These are phyloP conservation scores for Quercus phellos DNA, from an alignment of 331 rosid genomes.

Conservation along the genomic window DNA sequence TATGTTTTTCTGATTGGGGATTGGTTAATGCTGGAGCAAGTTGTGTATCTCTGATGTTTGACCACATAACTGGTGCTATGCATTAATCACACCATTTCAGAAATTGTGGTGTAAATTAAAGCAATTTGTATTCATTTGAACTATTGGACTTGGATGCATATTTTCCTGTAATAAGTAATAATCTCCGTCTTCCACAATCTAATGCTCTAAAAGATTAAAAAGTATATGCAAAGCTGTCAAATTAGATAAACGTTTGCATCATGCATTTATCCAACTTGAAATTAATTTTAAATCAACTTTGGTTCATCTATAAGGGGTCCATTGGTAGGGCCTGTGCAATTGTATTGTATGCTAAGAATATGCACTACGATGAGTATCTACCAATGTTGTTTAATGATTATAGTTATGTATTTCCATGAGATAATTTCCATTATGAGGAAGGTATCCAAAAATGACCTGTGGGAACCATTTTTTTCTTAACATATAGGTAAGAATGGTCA, in stretches of 20 bases:
- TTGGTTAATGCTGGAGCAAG: background rate
- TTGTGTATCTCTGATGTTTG: background rate
- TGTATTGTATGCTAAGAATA: background rate
- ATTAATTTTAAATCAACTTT: background rate
- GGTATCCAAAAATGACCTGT: slow-evolving; percentile 7
- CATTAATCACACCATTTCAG: background rate
- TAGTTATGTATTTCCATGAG: slow-evolving; percentile 8
- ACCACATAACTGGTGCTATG: background rate
- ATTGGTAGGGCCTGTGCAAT: background rate
- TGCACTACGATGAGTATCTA: background rate
- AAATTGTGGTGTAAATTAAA: background rate
- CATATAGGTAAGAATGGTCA: slow-evolving; percentile 92
- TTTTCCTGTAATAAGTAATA: background rate
- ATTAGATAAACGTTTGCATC: background rate
- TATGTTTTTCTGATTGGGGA: background rate
- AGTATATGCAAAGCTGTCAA: background rate
- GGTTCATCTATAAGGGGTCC: background rate
- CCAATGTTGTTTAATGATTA: slow-evolving; percentile 4
- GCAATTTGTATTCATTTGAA: background rate
- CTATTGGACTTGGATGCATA: background rate
- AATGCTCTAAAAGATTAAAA: background rate
- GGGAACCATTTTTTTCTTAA: slow-evolving; percentile 18
- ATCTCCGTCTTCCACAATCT: background rate
- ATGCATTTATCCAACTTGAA: background rate
- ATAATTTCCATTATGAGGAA: background rate